phyloP scores from a whole-genome alignment of 1,284 basidiomycete genomes.

The Agaricales sp. region DNA sequence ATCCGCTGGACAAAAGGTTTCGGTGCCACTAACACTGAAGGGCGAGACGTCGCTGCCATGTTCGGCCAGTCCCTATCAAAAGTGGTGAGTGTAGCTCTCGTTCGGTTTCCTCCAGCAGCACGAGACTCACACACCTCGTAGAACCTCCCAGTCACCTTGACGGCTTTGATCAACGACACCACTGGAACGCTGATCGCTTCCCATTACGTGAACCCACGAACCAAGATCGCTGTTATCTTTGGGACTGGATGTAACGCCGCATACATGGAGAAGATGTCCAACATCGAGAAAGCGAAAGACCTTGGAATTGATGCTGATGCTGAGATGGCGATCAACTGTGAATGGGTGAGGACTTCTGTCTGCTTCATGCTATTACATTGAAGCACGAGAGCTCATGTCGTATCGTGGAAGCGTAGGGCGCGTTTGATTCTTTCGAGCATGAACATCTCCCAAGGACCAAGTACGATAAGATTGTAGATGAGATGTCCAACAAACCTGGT shows the following conservation, averaged over 20 bases:
- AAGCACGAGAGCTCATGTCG: background rate
- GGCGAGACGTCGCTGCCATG: conserved; percentile 87
- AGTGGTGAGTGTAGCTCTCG: conserved; percentile 34
- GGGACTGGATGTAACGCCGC: conserved; percentile 99
- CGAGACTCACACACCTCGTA: conserved; percentile 16
- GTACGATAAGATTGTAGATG: conserved; percentile 90
- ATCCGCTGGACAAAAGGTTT: conserved; percentile 99
- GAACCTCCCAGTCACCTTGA: conserved; percentile 68
- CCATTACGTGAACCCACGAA: conserved; percentile 86
- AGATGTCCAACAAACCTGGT: conserved; percentile 91
- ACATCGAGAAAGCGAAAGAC: conserved; percentile 71
- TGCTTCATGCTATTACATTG: conserved; percentile 4
- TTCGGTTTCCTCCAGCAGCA: background rate
- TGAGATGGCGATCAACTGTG: conserved; percentile 95
- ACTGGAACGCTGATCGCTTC: conserved; percentile 96
- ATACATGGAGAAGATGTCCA: conserved; percentile 82
- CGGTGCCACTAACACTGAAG: conserved; percentile 87
- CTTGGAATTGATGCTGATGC: conserved; percentile 61
- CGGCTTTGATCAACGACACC: conserved; percentile 93
- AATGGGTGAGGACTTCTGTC: conserved; percentile 57
- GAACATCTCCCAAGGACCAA: conserved; percentile 91
- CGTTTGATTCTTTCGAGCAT: conserved; percentile 95
- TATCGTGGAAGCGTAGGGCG: conserved; percentile 48
- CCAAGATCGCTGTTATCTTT: conserved; percentile 93
- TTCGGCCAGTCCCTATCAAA: conserved; percentile 77